phyloP scores from a whole-genome alignment of 306 rosid genomes.

The Lathyrus sativus region DNA sequence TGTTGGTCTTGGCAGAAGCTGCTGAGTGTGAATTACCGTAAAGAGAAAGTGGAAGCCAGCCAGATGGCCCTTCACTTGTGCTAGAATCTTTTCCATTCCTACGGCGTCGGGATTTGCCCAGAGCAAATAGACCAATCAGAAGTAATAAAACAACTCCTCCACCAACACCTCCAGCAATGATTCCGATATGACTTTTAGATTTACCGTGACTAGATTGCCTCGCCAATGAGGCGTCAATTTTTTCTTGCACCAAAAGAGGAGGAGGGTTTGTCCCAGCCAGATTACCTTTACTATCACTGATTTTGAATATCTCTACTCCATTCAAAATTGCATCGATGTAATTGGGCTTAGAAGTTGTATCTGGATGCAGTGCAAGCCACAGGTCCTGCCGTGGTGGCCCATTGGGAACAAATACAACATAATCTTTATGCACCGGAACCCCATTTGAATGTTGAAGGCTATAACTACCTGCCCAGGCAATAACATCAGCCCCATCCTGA shows the following conservation, averaged over 20 bases:
- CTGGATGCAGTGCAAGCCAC: conserved; percentile 78
- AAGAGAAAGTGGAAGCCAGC: conserved; percentile 96
- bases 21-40: conserved; percentile 94
- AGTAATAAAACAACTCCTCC: conserved; percentile 69
- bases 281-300: conserved; percentile 55
- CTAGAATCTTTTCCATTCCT: conserved; percentile 67
- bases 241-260: conserved; percentile 57
- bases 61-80: conserved; percentile 91
- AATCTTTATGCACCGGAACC: conserved; percentile 59
- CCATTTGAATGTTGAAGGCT: conserved; percentile 47
- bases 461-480: conserved; percentile 19
- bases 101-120: conserved; percentile 47
- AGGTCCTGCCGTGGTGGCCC: conserved; percentile 76
- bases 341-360: conserved; percentile 14
- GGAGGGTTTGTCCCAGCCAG: conserved; percentile 83
- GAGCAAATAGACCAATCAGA: conserved; percentile 57
- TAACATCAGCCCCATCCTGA: conserved; percentile 49
- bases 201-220: conserved; percentile 52
- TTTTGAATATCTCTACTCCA: conserved; percentile 87
- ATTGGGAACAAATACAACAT: conserved; percentile 55
- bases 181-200: conserved; percentile 53
- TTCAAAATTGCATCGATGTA: conserved; percentile 68
- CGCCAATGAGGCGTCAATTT: conserved; percentile 57
- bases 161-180: conserved; percentile 68
- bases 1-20: conserved; percentile 88